Base-by-base conservation (phyloP, 176 grass and related monocot genomes). In the Oryza rufipogon region DNA sequence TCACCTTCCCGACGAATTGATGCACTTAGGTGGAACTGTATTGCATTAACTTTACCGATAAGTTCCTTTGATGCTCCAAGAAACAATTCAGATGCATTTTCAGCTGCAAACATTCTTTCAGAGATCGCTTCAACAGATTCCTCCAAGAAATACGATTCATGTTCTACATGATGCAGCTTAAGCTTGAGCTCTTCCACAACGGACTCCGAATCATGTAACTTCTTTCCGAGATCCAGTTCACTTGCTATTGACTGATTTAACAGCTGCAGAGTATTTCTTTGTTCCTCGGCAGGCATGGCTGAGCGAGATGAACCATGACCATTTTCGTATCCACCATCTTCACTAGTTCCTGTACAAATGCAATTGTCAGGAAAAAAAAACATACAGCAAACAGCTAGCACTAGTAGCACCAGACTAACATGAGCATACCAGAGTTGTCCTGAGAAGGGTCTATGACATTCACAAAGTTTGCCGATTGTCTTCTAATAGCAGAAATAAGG, bases 181-280 rank as follows among this genome's bases (percentile, higher is more conserved):
- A 89, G 69, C 60, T 87, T 89, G 36, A 97, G 71, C 17, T 91
- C 81, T 56, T 91, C 86, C 61, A 88, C 82, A 4, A 71, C n/a
- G 68, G 52, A 86, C 65, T 49, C 87, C 9, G 79, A 82, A 80
- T 92, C 86, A 2, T 61, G 67, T 41, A 94, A 79, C 78, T 89
- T 78, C 14, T 84, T 86, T 77, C 89, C 84, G 66, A 97, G 79
- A 63, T 92, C 90, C 42, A 94, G 64, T 36, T 92, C 90, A 66
- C 82, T 86, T 71, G 92, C 92, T 44, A 94, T 88, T 1, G 92
- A 97, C 72, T 94, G 90, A 4, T 97, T 82, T 39, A 97, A 70
- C 92, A 91, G 89, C 73, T 97, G 88, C 36, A 94, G 78, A 36
- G 88, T 30, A 66, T 88, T 83, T 77, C 90, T 89, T 47, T 92